Evolutionary conservation across 345 rosid species (phyloP).

Genomic region (Citrus medica): DNA sequence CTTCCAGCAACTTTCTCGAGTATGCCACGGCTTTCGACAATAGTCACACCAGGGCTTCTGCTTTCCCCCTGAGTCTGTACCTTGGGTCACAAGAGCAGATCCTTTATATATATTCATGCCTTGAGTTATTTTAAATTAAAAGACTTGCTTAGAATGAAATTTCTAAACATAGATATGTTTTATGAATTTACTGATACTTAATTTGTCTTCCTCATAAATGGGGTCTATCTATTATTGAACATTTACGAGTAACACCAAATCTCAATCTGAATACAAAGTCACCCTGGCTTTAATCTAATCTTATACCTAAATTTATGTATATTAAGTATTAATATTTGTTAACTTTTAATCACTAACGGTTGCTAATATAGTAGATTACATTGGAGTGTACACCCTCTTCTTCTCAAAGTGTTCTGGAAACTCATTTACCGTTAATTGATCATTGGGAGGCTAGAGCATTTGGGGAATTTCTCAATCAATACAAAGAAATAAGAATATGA

Average conservation of each 20-base stretch:
- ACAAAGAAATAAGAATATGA: not conserved
- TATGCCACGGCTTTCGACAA: too few species aligned
- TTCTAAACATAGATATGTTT: not conserved
- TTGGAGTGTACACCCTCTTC: not conserved
- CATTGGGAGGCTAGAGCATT: not conserved
- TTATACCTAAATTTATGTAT: not conserved
- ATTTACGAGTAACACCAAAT: not conserved
- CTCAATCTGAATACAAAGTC: not conserved
- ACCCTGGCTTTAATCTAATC: not conserved
- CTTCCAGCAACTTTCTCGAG: too few species aligned
- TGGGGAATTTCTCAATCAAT: not conserved
- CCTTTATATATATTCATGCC: not conserved
- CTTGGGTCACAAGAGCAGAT: too few species aligned
- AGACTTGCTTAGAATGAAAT: not conserved
- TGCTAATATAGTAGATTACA: not conserved
- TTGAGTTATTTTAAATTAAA: not conserved
- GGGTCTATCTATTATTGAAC: not conserved
- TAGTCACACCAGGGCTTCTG: too few species aligned
- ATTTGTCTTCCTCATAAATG: not conserved
- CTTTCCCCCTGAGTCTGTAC: too few species aligned
- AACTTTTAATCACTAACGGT: not conserved
- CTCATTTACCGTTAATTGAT: not conserved
- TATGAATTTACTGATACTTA: not conserved
- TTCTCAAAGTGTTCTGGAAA: not conserved
- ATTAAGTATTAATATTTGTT: not conserved